These are phyloP conservation scores for Alisma plantagoaquatica DNA, from an alignment of 106 monocot genomes.

Conservation along the genomic window DNA sequence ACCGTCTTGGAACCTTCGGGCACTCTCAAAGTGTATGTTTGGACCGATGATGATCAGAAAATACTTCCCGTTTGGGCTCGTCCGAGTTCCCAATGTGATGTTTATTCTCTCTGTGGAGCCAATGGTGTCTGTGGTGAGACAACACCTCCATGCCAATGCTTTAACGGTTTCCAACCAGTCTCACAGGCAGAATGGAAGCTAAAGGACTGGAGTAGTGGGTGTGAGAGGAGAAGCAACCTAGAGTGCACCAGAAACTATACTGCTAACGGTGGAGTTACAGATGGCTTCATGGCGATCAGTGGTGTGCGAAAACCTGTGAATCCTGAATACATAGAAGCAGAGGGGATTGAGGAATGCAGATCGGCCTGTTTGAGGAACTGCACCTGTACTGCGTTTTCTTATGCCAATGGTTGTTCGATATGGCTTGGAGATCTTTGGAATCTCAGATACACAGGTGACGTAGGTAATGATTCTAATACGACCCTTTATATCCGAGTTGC, in stretches of 20 bases:
- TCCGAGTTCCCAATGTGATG: constrained; percentile 4
- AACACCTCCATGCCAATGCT: neutral
- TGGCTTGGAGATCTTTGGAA: constrained; percentile 1
- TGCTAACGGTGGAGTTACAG: neutral
- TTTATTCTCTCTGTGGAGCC: constrained; percentile 3
- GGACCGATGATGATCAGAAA: neutral
- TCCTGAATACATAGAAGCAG: neutral
- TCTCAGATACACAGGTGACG: neutral
- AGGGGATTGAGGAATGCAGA: neutral
- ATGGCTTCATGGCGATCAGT: neutral
- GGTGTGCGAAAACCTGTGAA: neutral
- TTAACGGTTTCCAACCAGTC: neutral
- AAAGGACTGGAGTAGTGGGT: constrained; percentile 3
- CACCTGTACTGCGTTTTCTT: neutral
- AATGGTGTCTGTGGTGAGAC: constrained; percentile 3
- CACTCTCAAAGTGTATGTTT: neutral
- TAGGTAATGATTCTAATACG: too few species aligned
- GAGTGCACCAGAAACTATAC: neutral
- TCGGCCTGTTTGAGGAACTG: neutral
- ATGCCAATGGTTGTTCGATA: neutral
- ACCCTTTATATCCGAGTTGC: constrained; percentile 2
- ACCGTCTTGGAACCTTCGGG: neutral
- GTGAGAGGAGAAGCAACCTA: neutral
- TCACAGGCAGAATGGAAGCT: neutral
- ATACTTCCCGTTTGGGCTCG: neutral